Conservation (phyloP, 2,329 filamentous ascomycete species). For the Myriosclerotinia curreyana region DNA sequence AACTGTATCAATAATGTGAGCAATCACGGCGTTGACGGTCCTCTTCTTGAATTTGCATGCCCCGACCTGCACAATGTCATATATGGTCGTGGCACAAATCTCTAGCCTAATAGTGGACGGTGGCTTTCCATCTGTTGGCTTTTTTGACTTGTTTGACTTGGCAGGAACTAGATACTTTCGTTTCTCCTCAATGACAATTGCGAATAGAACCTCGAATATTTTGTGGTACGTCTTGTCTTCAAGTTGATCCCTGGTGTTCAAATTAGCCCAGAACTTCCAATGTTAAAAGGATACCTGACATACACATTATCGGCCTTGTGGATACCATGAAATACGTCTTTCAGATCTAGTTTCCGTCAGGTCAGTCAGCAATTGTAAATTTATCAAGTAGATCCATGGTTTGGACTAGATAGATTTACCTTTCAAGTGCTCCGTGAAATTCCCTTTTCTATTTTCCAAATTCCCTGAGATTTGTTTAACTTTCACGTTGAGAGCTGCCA, state of each 20-base stretch:
- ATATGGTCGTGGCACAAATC: constrained; percentile 67
- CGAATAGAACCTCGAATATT: constrained; percentile 78
- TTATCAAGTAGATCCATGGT: neutral
- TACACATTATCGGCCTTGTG: constrained; percentile 36
- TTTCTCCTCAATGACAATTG: constrained; percentile 65
- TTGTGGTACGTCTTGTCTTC: constrained; percentile 76
- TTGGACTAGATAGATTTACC: constrained; percentile 19
- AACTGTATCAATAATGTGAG: constrained; percentile 77
- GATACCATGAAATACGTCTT: constrained; percentile 34
- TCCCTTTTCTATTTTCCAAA: constrained; percentile 10
- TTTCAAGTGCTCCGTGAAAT: constrained; percentile 21
- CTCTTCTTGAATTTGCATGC: constrained; percentile 67
- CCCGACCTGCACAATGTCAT: constrained; percentile 68
- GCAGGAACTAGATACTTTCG: constrained; percentile 54
- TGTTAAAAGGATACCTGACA: neutral
- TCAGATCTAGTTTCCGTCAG: constrained; percentile 32
- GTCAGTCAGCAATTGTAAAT: neutral
- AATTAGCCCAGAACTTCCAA: constrained; percentile 23
- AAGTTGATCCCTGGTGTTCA: constrained; percentile 44
- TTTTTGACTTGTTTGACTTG: constrained; percentile 43
- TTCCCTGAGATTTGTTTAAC: constrained; percentile 15
- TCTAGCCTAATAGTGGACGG: constrained; percentile 46
- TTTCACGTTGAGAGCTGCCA: neutral
- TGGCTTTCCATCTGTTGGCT: too few relatives aligned
- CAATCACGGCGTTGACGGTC: constrained; percentile 73